Evolutionary conservation across 192 early-diverging fungal species (phyloP), one percentile per base, ranked within the genome.

Genomic region (Geranomyces michiganensis): DNA sequence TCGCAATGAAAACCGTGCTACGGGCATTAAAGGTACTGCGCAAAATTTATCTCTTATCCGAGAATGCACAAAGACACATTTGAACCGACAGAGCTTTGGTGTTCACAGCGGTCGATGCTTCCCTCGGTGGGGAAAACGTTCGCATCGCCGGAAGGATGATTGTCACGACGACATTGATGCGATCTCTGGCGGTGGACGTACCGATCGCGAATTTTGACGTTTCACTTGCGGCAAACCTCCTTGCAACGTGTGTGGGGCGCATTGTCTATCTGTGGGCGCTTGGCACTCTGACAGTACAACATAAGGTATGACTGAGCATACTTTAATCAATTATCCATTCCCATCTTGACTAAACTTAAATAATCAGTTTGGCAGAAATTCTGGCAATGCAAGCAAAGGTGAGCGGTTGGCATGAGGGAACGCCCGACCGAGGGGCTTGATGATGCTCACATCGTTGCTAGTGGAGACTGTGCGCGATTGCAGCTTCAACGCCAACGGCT

Each of bases 61-160:
- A 51, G n/a, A 48, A 48, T 15, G n/a, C 47, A 13, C n/a, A 13
- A n/a, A 15, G 47, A 48, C 13, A 48, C n/a, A 48, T 48, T n/a
- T 15, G 47, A 48, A 48, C 47, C 13, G n/a, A 48, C 47, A 48
- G n/a, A 62, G 30, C 19, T 26, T 15, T n/a, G 19, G 27, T 31
- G 5, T 8, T 70, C 15, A 17, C 61, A 86, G 84, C 74, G 14
- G 33, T 63, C 41, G 86, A 88, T 66, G 74, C 76, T 8, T 82
- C 79, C 17, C 65, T 83, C 19, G 75, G 76, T 5, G 83, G 83
- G 0, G 44, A 48, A 13, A 85, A 87, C 68, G 73, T 85, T 30
- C 73, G 81, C 14, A 77, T 88, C 31, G 86, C 84, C 4, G 74
- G 78, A 27, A 67, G 84, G 43, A 59, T 80, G 21, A 74, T 85